Evolutionary conservation across 257 asterid species (phyloP).

Genomic region (Rehmannia glutinosa): DNA sequence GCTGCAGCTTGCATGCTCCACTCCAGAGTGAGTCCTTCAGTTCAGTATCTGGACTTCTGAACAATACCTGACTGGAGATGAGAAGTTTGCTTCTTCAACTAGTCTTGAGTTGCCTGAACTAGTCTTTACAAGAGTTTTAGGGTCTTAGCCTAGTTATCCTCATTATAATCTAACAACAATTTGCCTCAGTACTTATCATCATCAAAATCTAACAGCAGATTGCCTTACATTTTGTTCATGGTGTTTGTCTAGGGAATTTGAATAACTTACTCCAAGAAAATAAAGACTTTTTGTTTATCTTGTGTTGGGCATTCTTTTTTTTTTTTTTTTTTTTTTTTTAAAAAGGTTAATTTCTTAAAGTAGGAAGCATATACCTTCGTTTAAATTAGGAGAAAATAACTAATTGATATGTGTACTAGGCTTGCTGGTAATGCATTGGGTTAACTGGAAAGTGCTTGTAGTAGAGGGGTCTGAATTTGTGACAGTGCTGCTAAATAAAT

Average conservation of each 20-base stretch:
- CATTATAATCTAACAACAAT: constrained; percentile 2
- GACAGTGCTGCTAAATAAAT: not conserved
- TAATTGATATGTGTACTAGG: not conserved
- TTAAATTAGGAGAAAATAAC: not conserved
- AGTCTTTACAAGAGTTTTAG: not conserved
- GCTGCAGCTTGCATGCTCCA: no score
- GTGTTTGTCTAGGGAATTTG: not conserved
- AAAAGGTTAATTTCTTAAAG: no score
- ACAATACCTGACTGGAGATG: no score
- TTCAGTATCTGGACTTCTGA: no score
- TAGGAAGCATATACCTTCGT: not conserved
- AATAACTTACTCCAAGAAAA: not conserved
- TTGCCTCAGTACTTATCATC: not conserved
- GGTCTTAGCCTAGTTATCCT: no score
- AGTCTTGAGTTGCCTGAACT: not conserved
- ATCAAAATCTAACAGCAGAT: not conserved
- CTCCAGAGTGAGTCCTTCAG: no score
- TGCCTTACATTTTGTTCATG: not conserved
- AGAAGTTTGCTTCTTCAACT: no score
- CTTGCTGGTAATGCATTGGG: not conserved
- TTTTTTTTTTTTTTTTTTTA: no score
- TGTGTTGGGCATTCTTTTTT: not conserved
- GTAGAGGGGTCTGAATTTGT: not conserved
- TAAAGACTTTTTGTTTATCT: not conserved
- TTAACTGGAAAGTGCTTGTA: not conserved